Evolutionary conservation across 177 flowering plant genomes (phyloP).

Genomic region (Vitis hybrid): DNA sequence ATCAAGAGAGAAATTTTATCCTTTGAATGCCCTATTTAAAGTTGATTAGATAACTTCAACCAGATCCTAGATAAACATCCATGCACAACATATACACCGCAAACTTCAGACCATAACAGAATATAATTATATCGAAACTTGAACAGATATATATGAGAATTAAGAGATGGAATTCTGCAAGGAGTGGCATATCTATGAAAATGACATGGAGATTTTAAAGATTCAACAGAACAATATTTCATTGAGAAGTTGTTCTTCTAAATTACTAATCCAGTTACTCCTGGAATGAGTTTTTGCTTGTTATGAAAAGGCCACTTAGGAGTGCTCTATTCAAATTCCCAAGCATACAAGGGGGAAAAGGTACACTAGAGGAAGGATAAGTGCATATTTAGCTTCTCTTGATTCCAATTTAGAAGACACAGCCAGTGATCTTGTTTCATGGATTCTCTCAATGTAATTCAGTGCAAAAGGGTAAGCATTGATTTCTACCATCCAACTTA

Average conservation of each 20-base stretch:
- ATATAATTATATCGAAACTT: too few species aligned
- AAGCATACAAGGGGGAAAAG: background rate
- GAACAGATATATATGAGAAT: too few species aligned
- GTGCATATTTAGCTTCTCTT: background rate
- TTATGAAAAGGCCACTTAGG: background rate
- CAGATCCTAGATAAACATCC: too few species aligned
- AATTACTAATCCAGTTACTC: background rate
- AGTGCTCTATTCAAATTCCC: background rate
- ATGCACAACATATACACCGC: too few species aligned
- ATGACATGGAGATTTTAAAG: too few species aligned
- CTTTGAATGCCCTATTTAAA: too few species aligned
- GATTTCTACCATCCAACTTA: background rate
- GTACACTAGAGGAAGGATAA: background rate
- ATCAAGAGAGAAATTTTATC: too few species aligned
- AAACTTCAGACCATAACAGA: too few species aligned
- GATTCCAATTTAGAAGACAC: background rate
- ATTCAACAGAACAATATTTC: background rate
- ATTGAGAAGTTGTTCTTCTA: background rate
- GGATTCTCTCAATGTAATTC: background rate
- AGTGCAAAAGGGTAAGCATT: background rate
- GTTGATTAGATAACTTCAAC: too few species aligned
- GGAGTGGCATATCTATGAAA: too few species aligned
- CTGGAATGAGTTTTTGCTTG: background rate
- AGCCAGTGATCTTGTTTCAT: background rate
- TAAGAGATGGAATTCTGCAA: too few species aligned